Percentiles rank a stretch among this genome's conserved stretches.
phyloP scores from a whole-genome alignment of 768 basidiomycete genomes.

The Cystofilobasidium macerans region DNA sequence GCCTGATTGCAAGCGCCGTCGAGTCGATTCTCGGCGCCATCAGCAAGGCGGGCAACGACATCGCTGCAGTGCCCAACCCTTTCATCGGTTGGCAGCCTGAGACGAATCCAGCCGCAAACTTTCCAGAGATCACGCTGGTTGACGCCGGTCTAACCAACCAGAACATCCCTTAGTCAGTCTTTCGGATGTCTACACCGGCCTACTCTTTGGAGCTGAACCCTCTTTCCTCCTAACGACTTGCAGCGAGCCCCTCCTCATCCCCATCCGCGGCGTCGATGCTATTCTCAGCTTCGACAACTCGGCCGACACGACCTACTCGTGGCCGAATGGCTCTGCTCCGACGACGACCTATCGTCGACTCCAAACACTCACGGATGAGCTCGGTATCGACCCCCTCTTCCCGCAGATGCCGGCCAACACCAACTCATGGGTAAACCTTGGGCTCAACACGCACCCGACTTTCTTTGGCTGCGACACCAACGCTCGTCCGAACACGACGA shows the following conservation, averaged over 20 bases:
- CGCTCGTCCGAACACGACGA: slow-evolving; percentile 40
- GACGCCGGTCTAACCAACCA: slow-evolving; percentile 38
- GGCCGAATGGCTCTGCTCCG: slow-evolving; percentile 57
- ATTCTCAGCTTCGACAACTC: slow-evolving; percentile 62
- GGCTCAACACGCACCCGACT: slow-evolving; percentile 57
- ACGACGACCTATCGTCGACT: slow-evolving; percentile 35
- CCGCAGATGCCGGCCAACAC: slow-evolving; percentile 37
- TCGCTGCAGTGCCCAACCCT: slow-evolving; percentile 37
- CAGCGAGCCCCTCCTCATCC: slow-evolving; percentile 55
- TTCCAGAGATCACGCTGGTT: slow-evolving; percentile 35
- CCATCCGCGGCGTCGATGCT: slow-evolving; percentile 57
- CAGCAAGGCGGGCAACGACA: slow-evolving; percentile 34
- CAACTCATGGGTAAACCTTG: slow-evolving; percentile 45
- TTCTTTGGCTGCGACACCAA: slow-evolving; percentile 59
- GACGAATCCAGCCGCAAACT: slow-evolving; percentile 33
- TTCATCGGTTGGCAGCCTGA: slow-evolving; percentile 34
- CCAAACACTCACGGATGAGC: not conserved
- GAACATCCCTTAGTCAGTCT: slow-evolving; percentile 25
- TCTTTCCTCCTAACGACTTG: slow-evolving; percentile 31
- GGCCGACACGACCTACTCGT: slow-evolving; percentile 43
- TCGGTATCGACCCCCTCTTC: slow-evolving; percentile 29
- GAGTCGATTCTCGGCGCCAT: slow-evolving; percentile 30
- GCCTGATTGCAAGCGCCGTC: slow-evolving; percentile 33
- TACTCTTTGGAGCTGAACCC: slow-evolving; percentile 42
- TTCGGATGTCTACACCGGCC: not conserved